A percentile compares a stretch with the other conserved stretches of the same genome.
phyloP scores from a whole-genome alignment of 192 early-diverging fungal species.

The Phlyctochytrium planicorne region DNA sequence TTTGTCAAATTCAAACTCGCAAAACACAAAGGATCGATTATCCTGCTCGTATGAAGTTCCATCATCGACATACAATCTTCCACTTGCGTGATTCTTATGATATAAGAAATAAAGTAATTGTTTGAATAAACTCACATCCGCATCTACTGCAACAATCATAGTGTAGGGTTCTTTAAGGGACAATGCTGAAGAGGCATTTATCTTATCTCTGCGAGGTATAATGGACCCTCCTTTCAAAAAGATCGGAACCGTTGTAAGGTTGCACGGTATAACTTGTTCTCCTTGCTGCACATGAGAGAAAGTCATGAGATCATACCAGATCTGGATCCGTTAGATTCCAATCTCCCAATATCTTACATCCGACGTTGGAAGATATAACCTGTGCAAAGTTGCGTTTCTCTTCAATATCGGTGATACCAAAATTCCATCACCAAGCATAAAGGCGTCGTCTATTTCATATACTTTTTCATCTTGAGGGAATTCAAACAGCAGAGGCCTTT shows the following conservation, averaged over 20 bases:
- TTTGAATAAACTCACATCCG: slow-evolving; percentile 33
- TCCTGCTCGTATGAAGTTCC: slow-evolving; percentile 73
- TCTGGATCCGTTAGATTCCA: neutral
- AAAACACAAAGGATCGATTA: neutral
- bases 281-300: slow-evolving; percentile 24
- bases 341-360: slow-evolving; percentile 51
- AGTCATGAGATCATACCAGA: slow-evolving; percentile 73
- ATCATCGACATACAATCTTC: slow-evolving; percentile 87
- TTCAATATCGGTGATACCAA: slow-evolving; percentile 69
- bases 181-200: slow-evolving; percentile 75
- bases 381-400: slow-evolving; percentile 55
- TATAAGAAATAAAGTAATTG: neutral
- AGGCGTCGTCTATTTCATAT: slow-evolving; percentile 82
- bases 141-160: slow-evolving; percentile 75
- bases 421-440: slow-evolving; percentile 84
- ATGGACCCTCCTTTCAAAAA: slow-evolving; percentile 88
- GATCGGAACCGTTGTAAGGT: slow-evolving; percentile 77
- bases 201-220: slow-evolving; percentile 78
- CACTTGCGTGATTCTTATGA: slow-evolving; percentile 61
- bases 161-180: slow-evolving; percentile 91
- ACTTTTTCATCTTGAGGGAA: slow-evolving; percentile 77
- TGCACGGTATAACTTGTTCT: slow-evolving; percentile 47
- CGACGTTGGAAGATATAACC: slow-evolving; percentile 71
- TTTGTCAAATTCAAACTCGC: neutral
- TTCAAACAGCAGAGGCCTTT: slow-evolving; percentile 81